phyloP scores from a whole-genome alignment of 345 rosid species.

The Erodium maritimum region DNA sequence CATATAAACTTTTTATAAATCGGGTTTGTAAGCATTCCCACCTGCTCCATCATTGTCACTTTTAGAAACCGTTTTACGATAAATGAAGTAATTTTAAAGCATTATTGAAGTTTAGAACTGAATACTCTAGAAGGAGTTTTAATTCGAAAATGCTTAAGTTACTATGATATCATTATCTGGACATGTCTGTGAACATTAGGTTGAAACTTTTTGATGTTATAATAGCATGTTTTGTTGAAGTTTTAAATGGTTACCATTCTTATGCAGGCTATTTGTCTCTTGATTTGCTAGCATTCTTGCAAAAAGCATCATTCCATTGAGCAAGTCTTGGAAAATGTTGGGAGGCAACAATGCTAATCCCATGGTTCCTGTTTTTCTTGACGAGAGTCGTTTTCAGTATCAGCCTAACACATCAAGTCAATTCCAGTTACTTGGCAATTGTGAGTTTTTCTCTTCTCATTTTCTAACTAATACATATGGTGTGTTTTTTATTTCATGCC shows the following conservation, averaged over 20 bases:
- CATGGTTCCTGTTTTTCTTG: slow-evolving; percentile 35
- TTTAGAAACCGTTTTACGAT: not conserved
- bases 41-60: not conserved
- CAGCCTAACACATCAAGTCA: slow-evolving; percentile 55
- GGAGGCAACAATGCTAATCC: slow-evolving; percentile 53
- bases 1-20: too few species aligned
- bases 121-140: not conserved
- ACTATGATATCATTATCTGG: not conserved
- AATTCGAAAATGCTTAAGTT: not conserved
- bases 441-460: slow-evolving; percentile 24
- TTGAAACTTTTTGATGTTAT: too few species aligned
- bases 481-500: not conserved
- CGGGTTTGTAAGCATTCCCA: not conserved
- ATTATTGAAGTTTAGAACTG: not conserved
- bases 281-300: not conserved
- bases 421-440: slow-evolving; percentile 53
- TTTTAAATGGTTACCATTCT: too few species aligned
- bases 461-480: not conserved
- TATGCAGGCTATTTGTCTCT: slow-evolving; percentile 20
- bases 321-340: slow-evolving; percentile 32
- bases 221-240: too few species aligned
- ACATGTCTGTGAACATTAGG: too few species aligned
- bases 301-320: slow-evolving; percentile 11
- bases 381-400: slow-evolving; percentile 45
- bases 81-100: not conserved